phyloP scores from a whole-genome alignment of 1,284 basidiomycete genomes.

The Coriolopsis trogii region DNA sequence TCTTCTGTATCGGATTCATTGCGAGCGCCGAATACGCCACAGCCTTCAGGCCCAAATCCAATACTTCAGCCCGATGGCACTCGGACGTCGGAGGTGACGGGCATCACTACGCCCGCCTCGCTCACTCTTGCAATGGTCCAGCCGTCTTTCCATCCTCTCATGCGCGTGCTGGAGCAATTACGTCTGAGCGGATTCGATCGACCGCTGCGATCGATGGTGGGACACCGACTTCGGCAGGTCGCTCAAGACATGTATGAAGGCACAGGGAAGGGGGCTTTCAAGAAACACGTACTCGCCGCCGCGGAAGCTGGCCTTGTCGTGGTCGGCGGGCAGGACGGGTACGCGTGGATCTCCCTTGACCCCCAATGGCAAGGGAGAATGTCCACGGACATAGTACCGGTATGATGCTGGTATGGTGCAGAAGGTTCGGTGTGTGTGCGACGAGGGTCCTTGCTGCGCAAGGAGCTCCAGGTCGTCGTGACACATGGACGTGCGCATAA shows the following conservation, averaged over 20 bases:
- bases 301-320: conserved; percentile 46
- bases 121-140: not conserved
- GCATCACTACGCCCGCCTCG: not conserved
- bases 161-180: conserved; percentile 24
- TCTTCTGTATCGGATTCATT: too few relatives aligned
- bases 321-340: conserved; percentile 45
- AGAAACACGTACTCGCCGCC: conserved; percentile 48
- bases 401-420: too few relatives aligned
- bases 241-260: conserved; percentile 42
- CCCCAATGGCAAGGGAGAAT: conserved; percentile 18
- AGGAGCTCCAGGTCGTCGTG: not conserved
- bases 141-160: conserved; percentile 16
- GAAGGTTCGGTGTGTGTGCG: too few relatives aligned
- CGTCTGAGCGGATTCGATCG: conserved; percentile 35
- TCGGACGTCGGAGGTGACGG: too few relatives aligned
- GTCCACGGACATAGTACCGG: too few relatives aligned
- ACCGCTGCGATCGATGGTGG: conserved; percentile 45
- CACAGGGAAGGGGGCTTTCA: conserved; percentile 47
- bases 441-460: too few relatives aligned
- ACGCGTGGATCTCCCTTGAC: conserved; percentile 50
- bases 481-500: too few relatives aligned
- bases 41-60: too few relatives aligned
- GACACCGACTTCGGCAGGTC: conserved; percentile 29
- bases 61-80: conserved; percentile 1
- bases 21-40: too few relatives aligned